Conservation (phyloP, 73 alveolate species). For the Paramecium primaurelia region DNA sequence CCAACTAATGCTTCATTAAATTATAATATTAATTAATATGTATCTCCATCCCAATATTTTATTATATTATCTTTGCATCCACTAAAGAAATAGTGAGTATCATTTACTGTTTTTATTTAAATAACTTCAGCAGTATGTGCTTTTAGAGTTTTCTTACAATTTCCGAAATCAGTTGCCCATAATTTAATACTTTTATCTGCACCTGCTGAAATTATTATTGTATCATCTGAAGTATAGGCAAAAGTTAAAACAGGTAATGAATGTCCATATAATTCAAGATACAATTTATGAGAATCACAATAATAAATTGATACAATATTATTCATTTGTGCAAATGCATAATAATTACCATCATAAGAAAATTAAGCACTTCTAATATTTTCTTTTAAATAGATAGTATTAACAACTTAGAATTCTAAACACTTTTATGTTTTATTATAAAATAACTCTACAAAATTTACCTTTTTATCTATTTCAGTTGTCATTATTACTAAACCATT, state of each 20-base stretch:
- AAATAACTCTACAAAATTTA: conserved; percentile 71
- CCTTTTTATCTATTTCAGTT: conserved; percentile 75
- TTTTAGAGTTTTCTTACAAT: conserved; percentile 89
- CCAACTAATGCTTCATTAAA: conserved; percentile 82
- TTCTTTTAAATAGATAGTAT: conserved; percentile 24
- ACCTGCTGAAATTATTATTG: conserved; percentile 84
- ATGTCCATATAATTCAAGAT: conserved; percentile 93
- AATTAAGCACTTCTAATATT: conserved; percentile 59
- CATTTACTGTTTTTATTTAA: conserved; percentile 87
- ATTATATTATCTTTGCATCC: conserved; percentile 88
- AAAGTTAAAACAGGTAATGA: conserved; percentile 88
- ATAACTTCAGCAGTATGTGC: conserved; percentile 88
- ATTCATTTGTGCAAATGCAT: conserved; percentile 86
- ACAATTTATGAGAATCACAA: conserved; percentile 88
- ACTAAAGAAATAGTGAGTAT: conserved; percentile 93
- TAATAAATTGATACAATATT: conserved; percentile 82
- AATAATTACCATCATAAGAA: conserved; percentile 86
- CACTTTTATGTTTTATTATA: conserved; percentile 38
- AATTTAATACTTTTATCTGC: conserved; percentile 93
- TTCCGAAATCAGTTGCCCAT: conserved; percentile 98
- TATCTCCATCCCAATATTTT: conserved; percentile 94
- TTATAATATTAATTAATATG: conserved; percentile 83
- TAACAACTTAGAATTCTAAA: conserved; percentile 19
- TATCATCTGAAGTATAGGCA: conserved; percentile 89
- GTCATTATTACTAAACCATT: conserved; percentile 66